Conservation (phyloP, 2,329 filamentous ascomycete genomes). For the Arthrobotrys pseudoclavata region DNA sequence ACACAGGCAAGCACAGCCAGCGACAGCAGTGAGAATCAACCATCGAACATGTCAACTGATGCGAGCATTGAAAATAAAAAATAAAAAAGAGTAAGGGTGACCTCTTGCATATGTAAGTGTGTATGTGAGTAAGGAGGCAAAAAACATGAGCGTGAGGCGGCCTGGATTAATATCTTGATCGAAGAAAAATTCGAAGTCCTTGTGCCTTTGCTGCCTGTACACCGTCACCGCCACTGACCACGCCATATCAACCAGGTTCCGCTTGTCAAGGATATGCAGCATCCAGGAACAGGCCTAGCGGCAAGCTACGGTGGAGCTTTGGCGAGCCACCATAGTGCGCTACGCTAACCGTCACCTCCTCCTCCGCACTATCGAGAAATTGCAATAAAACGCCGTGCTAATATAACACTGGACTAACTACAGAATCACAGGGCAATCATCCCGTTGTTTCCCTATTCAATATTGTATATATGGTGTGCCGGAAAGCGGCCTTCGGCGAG, state of each 20-base stretch:
- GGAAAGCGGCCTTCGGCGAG: background rate
- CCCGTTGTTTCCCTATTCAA: conserved; percentile 42
- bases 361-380: conserved; percentile 46
- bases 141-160: conserved; percentile 19
- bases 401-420: conserved; percentile 27
- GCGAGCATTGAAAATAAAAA: conserved; percentile 6
- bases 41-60: conserved; percentile 13
- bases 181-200: conserved; percentile 34
- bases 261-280: conserved; percentile 42
- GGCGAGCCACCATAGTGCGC: conserved; percentile 16
- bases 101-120: conserved; percentile 22
- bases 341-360: conserved; percentile 21
- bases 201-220: conserved; percentile 31
- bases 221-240: conserved; percentile 32
- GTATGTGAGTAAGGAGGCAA: conserved; percentile 1
- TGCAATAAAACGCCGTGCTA: conserved; percentile 53
- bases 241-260: conserved; percentile 53
- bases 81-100: conserved; percentile 19
- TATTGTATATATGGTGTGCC: conserved; percentile 6
- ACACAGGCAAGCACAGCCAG: conserved; percentile 49
- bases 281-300: conserved; percentile 35
- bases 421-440: conserved; percentile 48
- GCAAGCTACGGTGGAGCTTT: conserved; percentile 29
- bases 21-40: conserved; percentile 25
- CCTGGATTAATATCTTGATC: conserved; percentile 46